Evolutionary conservation across 1,139 yeast genomes (phyloP), one percentile per base, ranked within the genome.

Genomic region (Saccharomycopsis hybrid): DNA sequence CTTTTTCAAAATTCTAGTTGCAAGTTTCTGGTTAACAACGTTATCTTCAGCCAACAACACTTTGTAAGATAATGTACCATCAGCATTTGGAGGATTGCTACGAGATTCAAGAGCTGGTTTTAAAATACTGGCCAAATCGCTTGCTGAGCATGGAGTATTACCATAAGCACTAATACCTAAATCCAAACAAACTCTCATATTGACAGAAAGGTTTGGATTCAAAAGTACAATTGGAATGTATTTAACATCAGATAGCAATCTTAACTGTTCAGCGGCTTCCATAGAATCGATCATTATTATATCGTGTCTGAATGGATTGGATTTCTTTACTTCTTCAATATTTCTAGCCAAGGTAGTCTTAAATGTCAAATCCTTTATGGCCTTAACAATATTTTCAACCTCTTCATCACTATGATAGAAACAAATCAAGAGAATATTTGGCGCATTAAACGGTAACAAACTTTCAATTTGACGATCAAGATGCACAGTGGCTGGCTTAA

Each of bases 101-200:
- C 94, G 74, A 24, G 87, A 79, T 62, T 87, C 95, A 51, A 87
- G 68, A 0, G 95, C 95, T 1, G 95, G 95, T 47, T 87, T 78
- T 57, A 87, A 72, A 18, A 88, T 87, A 54, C 87, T 83, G 2
- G 92, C 94, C 58, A 87, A 72, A 62, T 87, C 95, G 44, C 84
- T 79, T 3, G 82, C 80, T 0, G 90, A 77, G 60, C 95, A 85
- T 39, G 95, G 95, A 0, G 94, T 85, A 60, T 85, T 87, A 50
- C 95, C 95, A 62, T 85, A 86, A 0, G 94, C 83, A 4, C 92
- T 83, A 52, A 87, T 86, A 60, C 96, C 96, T 59, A 87, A 71
- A 62, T 87, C 95, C 49, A 87, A 74, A 65, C 95, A 87, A 29
- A 80, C 73, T 63, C 89, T 79, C 80, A 87, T 81, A 62, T 85